phyloP scores from a whole-genome alignment of 257 asterid species.

The Ilex asprella region DNA sequence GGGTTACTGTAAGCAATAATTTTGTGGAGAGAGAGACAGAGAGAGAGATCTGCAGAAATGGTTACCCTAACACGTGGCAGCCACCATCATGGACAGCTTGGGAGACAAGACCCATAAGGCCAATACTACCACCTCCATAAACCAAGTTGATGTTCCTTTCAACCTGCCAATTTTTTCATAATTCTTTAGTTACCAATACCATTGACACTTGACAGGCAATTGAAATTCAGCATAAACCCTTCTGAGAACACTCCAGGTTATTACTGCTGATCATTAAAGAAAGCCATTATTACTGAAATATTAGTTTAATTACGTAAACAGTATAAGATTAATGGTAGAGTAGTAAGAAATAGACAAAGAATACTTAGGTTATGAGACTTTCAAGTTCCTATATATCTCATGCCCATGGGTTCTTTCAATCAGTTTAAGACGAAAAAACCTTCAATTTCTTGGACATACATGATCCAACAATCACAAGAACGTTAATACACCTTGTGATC shows the following conservation, averaged over 20 bases:
- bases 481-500: too few species aligned
- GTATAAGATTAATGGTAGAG: too few species aligned
- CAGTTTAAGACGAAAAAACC: neutral
- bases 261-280: neutral
- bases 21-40: neutral
- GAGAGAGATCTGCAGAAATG: neutral
- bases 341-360: too few species aligned
- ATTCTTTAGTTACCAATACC: neutral
- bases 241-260: too few species aligned
- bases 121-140: neutral
- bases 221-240: neutral
- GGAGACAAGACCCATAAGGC: slow-evolving; percentile 8
- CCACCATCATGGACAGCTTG: slow-evolving; percentile 33
- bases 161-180: slow-evolving; percentile 1
- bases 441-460: too few species aligned
- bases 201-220: slow-evolving; percentile 24
- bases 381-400: too few species aligned
- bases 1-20: neutral
- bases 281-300: too few species aligned
- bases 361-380: too few species aligned
- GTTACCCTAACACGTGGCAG: slow-evolving; percentile 66
- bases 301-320: too few species aligned
- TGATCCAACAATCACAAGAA: too few species aligned
- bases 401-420: neutral
- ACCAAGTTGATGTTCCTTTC: slow-evolving; percentile 6